Base-by-base conservation (phyloP, 2,329 filamentous ascomycete genomes). In the Blumeria hordei region DNA sequence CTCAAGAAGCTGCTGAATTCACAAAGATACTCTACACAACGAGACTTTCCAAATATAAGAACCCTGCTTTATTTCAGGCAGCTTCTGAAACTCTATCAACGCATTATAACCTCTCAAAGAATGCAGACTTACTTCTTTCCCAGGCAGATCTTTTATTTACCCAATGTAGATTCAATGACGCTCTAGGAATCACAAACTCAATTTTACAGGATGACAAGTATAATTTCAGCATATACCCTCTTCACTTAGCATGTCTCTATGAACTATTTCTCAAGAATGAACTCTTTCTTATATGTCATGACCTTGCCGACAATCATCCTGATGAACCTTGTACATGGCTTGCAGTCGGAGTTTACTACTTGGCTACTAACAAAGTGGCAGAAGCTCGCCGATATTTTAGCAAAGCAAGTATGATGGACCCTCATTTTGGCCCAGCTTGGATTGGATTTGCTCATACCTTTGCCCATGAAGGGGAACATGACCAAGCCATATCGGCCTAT, bases 361-460 rank as follows among this genome's bases (percentile, higher is more conserved):
- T 96, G 59, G 75, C 83, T 14, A 94, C 88, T 54, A 78, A 80
- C 61, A 88, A 88, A 63, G 87, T 98, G 56, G 84, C 92, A 3
- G 92, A 98, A 69, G 88, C 93, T 9, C 80, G 92, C 10, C 80
- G 90, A 41, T 98, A 92, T 71, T 98, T 98, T 68, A 94, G 86
- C 64, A 98, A 98, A 69, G 85, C 93, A 4, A 94, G 86, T 60
- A 84, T 96, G 72, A 90, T 98, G 81, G 88, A 98, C 64, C 85
- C 90, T 6, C 90, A 96, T 69, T 98, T 94, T 63, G 90, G 90
- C 0, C 86, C 92, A 0, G 92, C 92, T 3, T 98, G 92, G 92
- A 96, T 98, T 60, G 92, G 93, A 1, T 98, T 98, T 65, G 92
- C 92, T 0, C 93, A 98, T 67, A 98, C 92, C 0, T 98, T 98